phyloP scores from a whole-genome alignment of 2,329 filamentous ascomycete genomes.

The Verticillium klebahnii region DNA sequence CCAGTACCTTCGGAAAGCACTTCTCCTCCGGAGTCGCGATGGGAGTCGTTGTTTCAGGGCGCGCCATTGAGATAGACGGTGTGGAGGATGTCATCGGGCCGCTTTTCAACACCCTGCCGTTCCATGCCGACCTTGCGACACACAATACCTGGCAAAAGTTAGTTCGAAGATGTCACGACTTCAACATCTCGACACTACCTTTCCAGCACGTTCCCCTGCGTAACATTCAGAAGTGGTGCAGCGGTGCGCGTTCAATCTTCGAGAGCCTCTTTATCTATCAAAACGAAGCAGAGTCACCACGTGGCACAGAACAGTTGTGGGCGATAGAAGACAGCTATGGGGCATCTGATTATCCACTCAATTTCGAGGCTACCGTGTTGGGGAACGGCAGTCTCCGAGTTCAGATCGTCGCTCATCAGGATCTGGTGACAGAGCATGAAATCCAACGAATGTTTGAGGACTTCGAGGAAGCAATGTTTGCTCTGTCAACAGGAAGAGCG shows the following conservation, averaged over 20 bases:
- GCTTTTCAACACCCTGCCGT: constrained; percentile 86
- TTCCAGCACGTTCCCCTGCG: constrained; percentile 78
- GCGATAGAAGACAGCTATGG: constrained; percentile 39
- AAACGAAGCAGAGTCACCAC: constrained; percentile 30
- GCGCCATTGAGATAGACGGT: constrained; percentile 62
- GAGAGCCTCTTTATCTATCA: constrained; percentile 83
- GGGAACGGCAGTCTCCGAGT: constrained; percentile 43
- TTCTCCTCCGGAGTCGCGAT: constrained; percentile 47
- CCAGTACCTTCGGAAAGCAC: constrained; percentile 53
- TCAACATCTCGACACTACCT: constrained; percentile 61
- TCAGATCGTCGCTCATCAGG: constrained; percentile 54
- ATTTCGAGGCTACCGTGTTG: constrained; percentile 65
- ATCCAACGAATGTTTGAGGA: constrained; percentile 33
- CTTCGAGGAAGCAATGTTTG: constrained; percentile 22
- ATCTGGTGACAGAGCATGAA: not conserved
- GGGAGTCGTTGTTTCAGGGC: constrained; percentile 75
- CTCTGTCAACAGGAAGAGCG: not conserved
- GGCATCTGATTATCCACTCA: constrained; percentile 67
- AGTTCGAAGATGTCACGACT: constrained; percentile 62
- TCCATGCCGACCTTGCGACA: constrained; percentile 42
- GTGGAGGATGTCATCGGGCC: constrained; percentile 71
- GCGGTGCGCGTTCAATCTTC: constrained; percentile 59
- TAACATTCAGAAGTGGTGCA: constrained; percentile 75
- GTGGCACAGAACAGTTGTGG: constrained; percentile 45
- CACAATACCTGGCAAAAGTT: constrained; percentile 55